Evolutionary conservation across 805 yeast species (phyloP), one percentile per base, ranked within the genome.

Genomic region (Schwanniomyces yamadae): DNA sequence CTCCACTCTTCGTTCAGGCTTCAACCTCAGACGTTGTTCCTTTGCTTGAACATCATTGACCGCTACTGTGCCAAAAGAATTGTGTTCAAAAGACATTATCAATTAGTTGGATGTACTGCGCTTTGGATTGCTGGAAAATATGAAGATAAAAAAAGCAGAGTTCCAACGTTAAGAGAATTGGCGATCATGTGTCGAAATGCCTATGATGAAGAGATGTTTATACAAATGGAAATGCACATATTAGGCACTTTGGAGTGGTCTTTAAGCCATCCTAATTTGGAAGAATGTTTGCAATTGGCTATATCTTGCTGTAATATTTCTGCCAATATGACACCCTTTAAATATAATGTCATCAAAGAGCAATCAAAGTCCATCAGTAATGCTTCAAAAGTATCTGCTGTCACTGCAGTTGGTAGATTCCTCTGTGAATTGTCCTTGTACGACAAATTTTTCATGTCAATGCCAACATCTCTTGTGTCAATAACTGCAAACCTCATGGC

Each of bases 151-250:
- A 77, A 77, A 54, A 64, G 70, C 31, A 60, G 82, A 37, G 79
- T 77, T 4, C 82, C 82, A 16, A 74, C 78, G 3, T 59, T 77
- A 33, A 62, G 69, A 32, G 82, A 77, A 47, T 58, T 77, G 43
- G 60, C 74, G 8, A 56, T 70, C 37, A 75, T 77, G 80, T 77
- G 81, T 45, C 66, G 81, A 30, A 72, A 70, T 48, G 80, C 78
- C 12, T 77, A 76, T 48, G 82, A 77, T 39, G 75, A 69, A 43
- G 74, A 69, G 41, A 71, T 71, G 75, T 68, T 69, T 40, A 55
- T 67, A 19, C 74, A 69, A 48, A 69, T 69, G 74, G 95, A 84
- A 59, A 66, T 77, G 48, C 91, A 84, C 52, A 78, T 82, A 39
- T 67, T 82, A 54, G 70, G 74, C 44, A 84, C 84, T 4, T 72